Percentiles rank a stretch among this genome's conserved stretches.
These are phyloP conservation scores for Coniochaeta sp. DNA, from an alignment of 2,329 filamentous ascomycete species.

Conservation along the genomic window DNA sequence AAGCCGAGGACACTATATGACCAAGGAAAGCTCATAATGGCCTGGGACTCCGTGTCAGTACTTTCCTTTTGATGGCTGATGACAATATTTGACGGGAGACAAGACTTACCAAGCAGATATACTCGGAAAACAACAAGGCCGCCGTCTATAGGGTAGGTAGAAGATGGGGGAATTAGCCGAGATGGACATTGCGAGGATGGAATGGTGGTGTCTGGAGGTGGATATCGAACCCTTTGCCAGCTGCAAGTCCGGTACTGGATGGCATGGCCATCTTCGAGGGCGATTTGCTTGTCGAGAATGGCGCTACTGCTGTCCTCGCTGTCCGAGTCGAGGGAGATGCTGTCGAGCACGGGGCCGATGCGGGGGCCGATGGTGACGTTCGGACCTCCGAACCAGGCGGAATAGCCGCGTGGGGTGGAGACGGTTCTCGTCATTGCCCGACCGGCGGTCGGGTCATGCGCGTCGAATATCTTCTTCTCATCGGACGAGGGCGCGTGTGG, in stretches of 20 bases:
- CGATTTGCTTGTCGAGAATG: constrained; percentile 61
- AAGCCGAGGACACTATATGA: constrained; percentile 84
- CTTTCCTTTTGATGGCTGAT: neutral
- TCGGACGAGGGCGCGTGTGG: neutral
- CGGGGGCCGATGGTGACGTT: constrained; percentile 40
- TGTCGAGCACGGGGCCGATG: constrained; percentile 38
- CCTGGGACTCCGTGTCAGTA: constrained; percentile 20
- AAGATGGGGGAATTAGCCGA: neutral
- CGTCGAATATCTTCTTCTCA: neutral
- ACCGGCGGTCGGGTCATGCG: neutral
- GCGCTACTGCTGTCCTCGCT: constrained; percentile 38
- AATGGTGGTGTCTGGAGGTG: neutral
- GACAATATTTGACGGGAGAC: neutral
- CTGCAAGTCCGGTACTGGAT: constrained; percentile 92
- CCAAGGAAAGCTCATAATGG: constrained; percentile 94
- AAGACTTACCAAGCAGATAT: constrained; percentile 66
- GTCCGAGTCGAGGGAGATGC: constrained; percentile 26
- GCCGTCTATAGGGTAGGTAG: constrained; percentile 53
- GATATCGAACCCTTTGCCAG: constrained; percentile 67
- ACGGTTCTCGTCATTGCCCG: neutral
- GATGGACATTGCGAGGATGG: neutral
- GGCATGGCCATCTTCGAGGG: constrained; percentile 65
- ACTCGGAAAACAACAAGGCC: constrained; percentile 85
- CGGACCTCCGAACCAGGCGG: constrained; percentile 30
- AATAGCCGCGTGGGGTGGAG: constrained; percentile 18